Conservation (phyloP, 345 rosid species). For the Streptanthus diversifolius region DNA sequence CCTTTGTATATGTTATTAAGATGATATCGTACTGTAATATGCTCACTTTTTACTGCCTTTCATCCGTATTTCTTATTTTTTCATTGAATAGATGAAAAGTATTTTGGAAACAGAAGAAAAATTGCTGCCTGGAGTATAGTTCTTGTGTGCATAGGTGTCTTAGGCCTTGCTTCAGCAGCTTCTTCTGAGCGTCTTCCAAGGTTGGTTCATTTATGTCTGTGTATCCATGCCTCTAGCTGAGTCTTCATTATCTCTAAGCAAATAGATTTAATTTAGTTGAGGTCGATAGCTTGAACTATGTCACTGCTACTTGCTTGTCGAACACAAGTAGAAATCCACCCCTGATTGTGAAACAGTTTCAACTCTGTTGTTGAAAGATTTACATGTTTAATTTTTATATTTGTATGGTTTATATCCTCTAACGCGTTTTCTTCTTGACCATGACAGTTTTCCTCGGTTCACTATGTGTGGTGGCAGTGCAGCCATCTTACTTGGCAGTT, state of each 20-base stretch:
- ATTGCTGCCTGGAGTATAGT: slow-evolving; percentile 61
- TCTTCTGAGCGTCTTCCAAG: slow-evolving; percentile 50
- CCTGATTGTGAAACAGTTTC: background rate
- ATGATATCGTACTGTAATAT: background rate
- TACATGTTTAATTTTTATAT: background rate
- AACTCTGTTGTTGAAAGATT: background rate
- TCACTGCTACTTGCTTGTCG: background rate
- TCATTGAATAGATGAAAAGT: slow-evolving; percentile 36
- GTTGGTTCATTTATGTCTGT: slow-evolving; percentile 29
- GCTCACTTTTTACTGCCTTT: background rate
- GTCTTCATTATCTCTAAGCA: background rate
- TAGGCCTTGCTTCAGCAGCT: slow-evolving; percentile 55
- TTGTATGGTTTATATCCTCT: background rate
- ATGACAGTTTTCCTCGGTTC: slow-evolving; percentile 46
- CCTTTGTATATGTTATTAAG: background rate
- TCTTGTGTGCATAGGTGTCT: slow-evolving; percentile 46
- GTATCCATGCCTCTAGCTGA: background rate
- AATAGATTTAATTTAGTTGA: background rate
- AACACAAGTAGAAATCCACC: background rate
- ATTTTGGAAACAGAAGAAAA: slow-evolving; percentile 44
- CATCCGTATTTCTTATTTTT: background rate
- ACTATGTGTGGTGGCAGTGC: slow-evolving; percentile 46
- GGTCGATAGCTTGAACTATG: background rate
- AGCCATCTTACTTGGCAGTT: slow-evolving; percentile 51
- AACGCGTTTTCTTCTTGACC: background rate